Conservation (phyloP, 331 rosid species). For the Cydonia oblonga region DNA sequence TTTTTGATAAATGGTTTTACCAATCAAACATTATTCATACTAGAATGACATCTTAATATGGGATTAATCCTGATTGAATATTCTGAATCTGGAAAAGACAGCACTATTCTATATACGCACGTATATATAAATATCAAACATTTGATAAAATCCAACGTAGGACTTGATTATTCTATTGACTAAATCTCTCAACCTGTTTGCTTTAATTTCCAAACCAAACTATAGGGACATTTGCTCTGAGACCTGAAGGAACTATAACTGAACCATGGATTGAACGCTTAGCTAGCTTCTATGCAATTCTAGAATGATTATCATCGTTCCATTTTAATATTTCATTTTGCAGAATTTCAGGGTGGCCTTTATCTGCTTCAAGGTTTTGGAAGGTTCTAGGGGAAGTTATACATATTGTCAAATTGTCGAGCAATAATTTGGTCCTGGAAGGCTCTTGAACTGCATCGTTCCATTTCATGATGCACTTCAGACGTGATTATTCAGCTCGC, state of each 20-base stretch:
- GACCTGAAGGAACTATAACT: not conserved
- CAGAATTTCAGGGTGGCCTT: not conserved
- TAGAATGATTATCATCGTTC: not conserved
- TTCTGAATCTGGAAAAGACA: not conserved
- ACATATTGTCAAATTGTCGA: no score
- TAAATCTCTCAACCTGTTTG: slow-evolving; percentile 17
- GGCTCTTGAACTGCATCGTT: no score
- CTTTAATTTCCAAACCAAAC: slow-evolving; percentile 24
- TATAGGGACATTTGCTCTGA: slow-evolving; percentile 5
- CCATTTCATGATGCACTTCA: no score
- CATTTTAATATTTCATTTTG: not conserved
- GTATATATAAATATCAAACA: not conserved
- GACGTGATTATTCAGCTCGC: no score
- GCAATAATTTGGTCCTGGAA: no score
- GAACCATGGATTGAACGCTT: not conserved
- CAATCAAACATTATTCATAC: no score
- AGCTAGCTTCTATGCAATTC: slow-evolving; percentile 7
- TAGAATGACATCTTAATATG: not conserved
- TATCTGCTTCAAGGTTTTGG: no score
- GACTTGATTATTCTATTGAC: slow-evolving; percentile 17
- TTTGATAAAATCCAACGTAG: not conserved
- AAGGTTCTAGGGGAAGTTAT: no score
- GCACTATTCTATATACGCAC: not conserved
- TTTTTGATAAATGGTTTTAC: no score
- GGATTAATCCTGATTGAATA: not conserved